Conservation (phyloP, 768 basidiomycete genomes). For the Trametes punicea region DNA sequence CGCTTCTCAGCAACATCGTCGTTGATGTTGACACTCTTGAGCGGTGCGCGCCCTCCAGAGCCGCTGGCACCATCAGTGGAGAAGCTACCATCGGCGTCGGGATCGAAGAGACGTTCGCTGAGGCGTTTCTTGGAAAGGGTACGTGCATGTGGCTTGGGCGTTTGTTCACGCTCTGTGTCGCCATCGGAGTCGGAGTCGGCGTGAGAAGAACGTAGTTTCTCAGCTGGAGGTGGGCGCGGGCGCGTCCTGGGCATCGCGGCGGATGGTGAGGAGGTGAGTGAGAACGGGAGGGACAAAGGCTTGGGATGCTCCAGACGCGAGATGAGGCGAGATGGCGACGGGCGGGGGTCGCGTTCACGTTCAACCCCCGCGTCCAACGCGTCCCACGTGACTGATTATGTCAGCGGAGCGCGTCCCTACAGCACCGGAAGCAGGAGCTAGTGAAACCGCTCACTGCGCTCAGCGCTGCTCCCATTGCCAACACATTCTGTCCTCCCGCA, state of each 20-base stretch:
- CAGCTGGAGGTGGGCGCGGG: conserved; percentile 2
- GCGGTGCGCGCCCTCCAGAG: conserved; percentile 27
- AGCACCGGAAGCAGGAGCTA: neutral
- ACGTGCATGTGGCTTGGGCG: conserved; percentile 22
- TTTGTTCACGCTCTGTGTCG: conserved; percentile 23
- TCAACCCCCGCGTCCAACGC: conserved; percentile 19
- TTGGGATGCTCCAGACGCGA: too few relatives aligned
- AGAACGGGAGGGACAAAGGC: neutral
- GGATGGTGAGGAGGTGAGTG: neutral
- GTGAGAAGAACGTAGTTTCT: conserved; percentile 5
- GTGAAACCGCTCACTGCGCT: too few relatives aligned
- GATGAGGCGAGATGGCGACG: too few relatives aligned
- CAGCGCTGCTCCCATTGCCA: too few relatives aligned
- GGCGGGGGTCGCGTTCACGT: conserved; percentile 11
- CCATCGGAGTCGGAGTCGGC: conserved; percentile 24
- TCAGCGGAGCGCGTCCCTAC: neutral
- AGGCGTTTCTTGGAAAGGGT: conserved; percentile 44
- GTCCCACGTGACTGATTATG: conserved; percentile 19
- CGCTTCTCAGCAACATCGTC: conserved; percentile 89
- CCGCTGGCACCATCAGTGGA: conserved; percentile 24
- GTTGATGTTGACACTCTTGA: conserved; percentile 54
- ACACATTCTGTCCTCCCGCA: too few relatives aligned
- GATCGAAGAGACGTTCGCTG: conserved; percentile 53
- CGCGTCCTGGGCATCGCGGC: conserved; percentile 16
- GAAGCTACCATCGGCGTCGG: conserved; percentile 41